A percentile compares a stretch with the other conserved stretches of the same genome.
phyloP scores from a whole-genome alignment of 139 green algal genomes.

The Cymbomonas tetramitiformis region DNA sequence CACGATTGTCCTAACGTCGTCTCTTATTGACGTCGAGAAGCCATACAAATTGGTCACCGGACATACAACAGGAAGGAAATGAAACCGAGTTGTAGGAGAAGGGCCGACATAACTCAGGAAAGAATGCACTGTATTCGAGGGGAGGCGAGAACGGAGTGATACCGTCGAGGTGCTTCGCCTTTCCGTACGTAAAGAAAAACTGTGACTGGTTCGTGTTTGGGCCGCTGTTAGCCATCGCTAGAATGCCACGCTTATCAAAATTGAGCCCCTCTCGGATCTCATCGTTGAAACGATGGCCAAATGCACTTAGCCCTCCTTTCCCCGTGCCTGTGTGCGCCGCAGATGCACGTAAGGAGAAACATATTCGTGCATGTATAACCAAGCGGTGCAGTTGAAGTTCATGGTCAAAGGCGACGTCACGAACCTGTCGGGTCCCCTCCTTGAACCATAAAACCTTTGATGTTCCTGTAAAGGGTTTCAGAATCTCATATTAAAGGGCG shows the following conservation, averaged over 20 bases:
- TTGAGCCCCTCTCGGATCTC: constrained; percentile 79
- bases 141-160: no score
- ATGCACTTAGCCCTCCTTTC: constrained; percentile 80
- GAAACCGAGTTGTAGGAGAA: no score
- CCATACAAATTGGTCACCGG: no score
- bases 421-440: constrained; percentile 17
- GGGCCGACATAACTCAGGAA: no score
- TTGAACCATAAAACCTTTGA: constrained; percentile 87
- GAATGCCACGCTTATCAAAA: constrained; percentile 46
- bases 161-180: constrained; percentile 81
- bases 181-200: constrained; percentile 96
- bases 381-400: background rate
- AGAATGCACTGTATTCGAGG: no score
- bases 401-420: background rate
- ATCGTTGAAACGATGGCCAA: constrained; percentile 77
- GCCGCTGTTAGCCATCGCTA: constrained; percentile 94
- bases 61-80: no score
- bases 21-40: no score
- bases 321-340: constrained; percentile 70
- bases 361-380: background rate
- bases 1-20: no score
- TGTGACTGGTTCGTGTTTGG: constrained; percentile 47
- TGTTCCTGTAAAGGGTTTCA: constrained; percentile 44
- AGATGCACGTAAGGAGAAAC: background rate
- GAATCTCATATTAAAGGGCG: background rate